Evolutionary conservation across 2,329 filamentous ascomycete genomes (phyloP), one percentile per base, ranked within the genome.

Genomic region (Gliomastix tumulicola): DNA sequence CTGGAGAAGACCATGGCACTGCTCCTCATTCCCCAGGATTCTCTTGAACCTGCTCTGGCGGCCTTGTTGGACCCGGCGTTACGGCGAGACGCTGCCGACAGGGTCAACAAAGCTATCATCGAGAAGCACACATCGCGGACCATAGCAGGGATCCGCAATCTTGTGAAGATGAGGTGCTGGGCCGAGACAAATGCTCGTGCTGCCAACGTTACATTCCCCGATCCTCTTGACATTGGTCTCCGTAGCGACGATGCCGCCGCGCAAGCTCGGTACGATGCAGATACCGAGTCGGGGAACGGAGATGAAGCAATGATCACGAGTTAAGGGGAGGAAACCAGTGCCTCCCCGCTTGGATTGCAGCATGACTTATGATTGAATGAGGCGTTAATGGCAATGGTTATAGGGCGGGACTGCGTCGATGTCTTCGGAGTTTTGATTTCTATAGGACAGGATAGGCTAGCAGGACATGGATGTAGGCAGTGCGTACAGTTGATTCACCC

Each of bases 1-100:
- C 70, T 98, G 10, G 92, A 98, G 60, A 78, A 82, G 54, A 96
- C 92, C 0, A 95, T 98, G 82, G 84, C 88, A 1, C 72, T 98
- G 28, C 69, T 98, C 27, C 83, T 98, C 30, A 95, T 96, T 49
- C 81, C 87, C 1, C 74, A 78, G n/a, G 84, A 92, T 36, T 82
- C 78, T 36, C 72, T 96, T 25, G 78, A 85, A 31, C 80, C 85
- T 3, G 79, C 85, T 34, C 68, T 96, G 21, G 79, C 82, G 25
- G 77, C 78, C 32, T 68, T 98, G 20, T 67, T 98, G 15, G 76
- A 94, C 46, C 85, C 89, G 3, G 74, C 79, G 33, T 71, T 97
- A 31, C 80, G 92, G 42, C 79, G 82, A 47, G 77, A 82, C 30
- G 88, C 96, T n/a, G 92, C 92, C 5, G 81, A 82, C 42, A 75